These are phyloP conservation scores for Sporothrix brasiliensis DNA, from an alignment of 2,329 filamentous ascomycete species.

Conservation along the genomic window DNA sequence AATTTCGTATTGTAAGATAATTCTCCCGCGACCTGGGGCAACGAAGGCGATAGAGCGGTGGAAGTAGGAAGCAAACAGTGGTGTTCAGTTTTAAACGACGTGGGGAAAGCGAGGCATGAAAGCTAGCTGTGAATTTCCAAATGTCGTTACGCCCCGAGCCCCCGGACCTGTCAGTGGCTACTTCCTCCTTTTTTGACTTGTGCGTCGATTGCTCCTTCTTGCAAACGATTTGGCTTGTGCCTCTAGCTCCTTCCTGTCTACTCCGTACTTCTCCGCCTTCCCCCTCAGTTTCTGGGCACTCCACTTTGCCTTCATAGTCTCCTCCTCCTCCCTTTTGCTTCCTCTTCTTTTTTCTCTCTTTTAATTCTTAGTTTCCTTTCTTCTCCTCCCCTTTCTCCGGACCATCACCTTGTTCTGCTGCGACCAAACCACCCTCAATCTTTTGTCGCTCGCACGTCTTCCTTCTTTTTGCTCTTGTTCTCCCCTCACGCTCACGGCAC, in stretches of 20 bases:
- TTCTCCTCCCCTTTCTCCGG: slow-evolving; percentile 15
- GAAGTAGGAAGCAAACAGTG: not conserved
- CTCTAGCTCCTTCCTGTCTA: slow-evolving; percentile 19
- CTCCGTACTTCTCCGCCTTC: not conserved
- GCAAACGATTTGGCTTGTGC: slow-evolving; percentile 6
- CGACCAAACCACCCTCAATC: not conserved
- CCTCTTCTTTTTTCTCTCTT: not conserved
- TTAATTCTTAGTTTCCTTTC: not conserved
- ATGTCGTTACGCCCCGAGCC: slow-evolving; percentile 16
- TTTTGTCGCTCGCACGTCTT: not conserved
- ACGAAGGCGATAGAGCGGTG: not conserved
- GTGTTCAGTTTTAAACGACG: not conserved
- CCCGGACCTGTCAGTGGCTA: slow-evolving; percentile 26
- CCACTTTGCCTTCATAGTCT: slow-evolving; percentile 4
- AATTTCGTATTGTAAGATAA: not conserved
- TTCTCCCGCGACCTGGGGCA: not conserved
- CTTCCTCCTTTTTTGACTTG: slow-evolving; percentile 24
- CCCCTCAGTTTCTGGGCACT: slow-evolving; percentile 19
- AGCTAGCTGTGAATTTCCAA: slow-evolving; percentile 17
- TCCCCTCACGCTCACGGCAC: not conserved
- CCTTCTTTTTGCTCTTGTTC: not conserved
- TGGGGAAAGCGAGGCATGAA: slow-evolving; percentile 1
- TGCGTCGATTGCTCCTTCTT: slow-evolving; percentile 13
- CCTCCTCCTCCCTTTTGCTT: slow-evolving; percentile 18
- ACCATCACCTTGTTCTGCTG: slow-evolving; percentile 12